phyloP scores from a whole-genome alignment of 345 rosid species.

The Eucalyptus erythrocorys region DNA sequence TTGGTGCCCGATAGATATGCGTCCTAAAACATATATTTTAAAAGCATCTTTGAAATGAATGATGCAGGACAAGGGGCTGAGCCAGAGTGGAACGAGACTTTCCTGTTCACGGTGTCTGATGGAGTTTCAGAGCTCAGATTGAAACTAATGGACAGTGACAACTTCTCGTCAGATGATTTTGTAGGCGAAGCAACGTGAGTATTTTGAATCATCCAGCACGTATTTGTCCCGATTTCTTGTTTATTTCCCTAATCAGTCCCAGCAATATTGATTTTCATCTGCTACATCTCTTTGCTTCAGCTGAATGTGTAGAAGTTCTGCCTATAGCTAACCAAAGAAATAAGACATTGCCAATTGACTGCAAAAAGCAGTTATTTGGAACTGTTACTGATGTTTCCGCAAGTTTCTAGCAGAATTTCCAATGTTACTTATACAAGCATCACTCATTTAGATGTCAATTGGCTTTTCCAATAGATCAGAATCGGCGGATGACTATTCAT shows the following conservation, averaged over 20 bases:
- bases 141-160: slow-evolving; percentile 68
- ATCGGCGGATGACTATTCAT: not conserved
- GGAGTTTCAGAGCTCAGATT: slow-evolving; percentile 32
- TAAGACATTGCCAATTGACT: not conserved
- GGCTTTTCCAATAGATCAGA: not conserved
- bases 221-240: not conserved
- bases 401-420: not conserved
- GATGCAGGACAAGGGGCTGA: slow-evolving; percentile 41
- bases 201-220: not conserved
- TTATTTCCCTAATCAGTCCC: not conserved
- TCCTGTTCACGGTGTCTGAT: slow-evolving; percentile 46
- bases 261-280: not conserved
- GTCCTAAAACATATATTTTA: not conserved
- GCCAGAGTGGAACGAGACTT: slow-evolving; percentile 83
- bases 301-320: not conserved
- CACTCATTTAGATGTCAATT: not conserved
- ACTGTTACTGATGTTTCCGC: not conserved
- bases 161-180: slow-evolving; percentile 35
- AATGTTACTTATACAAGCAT: not conserved
- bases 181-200: slow-evolving; percentile 71
- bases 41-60: not conserved
- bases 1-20: not conserved
- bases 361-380: not conserved
- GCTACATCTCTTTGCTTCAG: not conserved
- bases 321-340: not conserved